Percentiles rank a stretch among this genome's conserved stretches.
Conservation (phyloP, 257 asterid genomes). For the Solanum chiquidenum region DNA sequence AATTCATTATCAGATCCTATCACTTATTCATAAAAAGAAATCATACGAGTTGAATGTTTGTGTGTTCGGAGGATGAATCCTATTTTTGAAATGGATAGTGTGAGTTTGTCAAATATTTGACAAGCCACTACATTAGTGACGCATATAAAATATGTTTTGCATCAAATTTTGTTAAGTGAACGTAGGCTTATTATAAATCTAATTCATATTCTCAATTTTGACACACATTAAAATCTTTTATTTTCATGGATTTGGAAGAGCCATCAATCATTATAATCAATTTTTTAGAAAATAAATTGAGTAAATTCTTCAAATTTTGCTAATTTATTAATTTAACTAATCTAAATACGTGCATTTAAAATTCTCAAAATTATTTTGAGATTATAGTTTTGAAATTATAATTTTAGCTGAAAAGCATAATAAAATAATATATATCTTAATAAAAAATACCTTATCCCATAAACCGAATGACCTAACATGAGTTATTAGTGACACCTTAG, state of each 20-base stretch:
- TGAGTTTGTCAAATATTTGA: not conserved
- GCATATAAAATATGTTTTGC: not conserved
- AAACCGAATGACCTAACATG: not conserved
- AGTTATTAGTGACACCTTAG: not conserved
- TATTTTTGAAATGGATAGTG: not conserved
- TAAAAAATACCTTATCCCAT: not conserved
- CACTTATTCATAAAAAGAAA: not conserved
- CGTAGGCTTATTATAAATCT: not conserved
- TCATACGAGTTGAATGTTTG: fast-evolving
- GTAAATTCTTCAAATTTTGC: not conserved
- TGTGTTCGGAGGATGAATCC: fast-evolving
- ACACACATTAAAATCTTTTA: not conserved
- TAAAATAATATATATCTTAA: not conserved
- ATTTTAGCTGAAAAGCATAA: no score
- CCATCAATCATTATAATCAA: no score
- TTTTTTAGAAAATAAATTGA: not conserved
- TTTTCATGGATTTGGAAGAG: not conserved
- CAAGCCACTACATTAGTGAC: not conserved
- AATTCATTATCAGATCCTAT: not conserved
- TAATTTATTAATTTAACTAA: not conserved
- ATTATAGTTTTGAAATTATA: no score
- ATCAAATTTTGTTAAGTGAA: not conserved
- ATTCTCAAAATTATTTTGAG: no score
- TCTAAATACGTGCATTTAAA: no score
- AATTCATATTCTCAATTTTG: not conserved